Conservation (phyloP, 352 stramenopile species). For the Globisporangium nodosum region DNA sequence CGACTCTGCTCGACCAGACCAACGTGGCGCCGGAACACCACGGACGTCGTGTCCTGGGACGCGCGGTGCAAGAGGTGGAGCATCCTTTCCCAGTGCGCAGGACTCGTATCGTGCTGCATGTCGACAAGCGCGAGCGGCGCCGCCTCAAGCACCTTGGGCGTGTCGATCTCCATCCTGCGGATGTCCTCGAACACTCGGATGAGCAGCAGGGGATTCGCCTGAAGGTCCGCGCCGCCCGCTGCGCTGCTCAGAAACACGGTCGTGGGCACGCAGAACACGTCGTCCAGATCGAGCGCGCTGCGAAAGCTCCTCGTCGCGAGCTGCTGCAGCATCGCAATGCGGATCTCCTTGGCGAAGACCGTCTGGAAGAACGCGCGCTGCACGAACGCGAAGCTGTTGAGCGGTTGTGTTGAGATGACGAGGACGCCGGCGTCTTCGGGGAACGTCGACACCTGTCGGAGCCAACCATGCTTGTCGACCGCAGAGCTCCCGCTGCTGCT, state of each 20-base stretch:
- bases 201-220: slow-evolving; percentile 21
- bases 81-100: slow-evolving; percentile 36
- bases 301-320: slow-evolving; percentile 5
- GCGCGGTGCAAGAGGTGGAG: slow-evolving; percentile 38
- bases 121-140: slow-evolving; percentile 36
- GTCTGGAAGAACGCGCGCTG: slow-evolving; percentile 26
- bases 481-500: neutral
- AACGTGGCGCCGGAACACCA: slow-evolving; percentile 5
- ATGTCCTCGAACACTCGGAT: slow-evolving; percentile 22
- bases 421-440: slow-evolving; percentile 21
- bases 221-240: neutral
- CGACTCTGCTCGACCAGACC: neutral
- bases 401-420: slow-evolving; percentile 15
- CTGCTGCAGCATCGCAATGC: slow-evolving; percentile 16
- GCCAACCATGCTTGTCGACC: slow-evolving; percentile 14
- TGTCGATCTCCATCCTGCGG: slow-evolving; percentile 25
- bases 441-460: slow-evolving; percentile 11
- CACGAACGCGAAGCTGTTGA: slow-evolving; percentile 30
- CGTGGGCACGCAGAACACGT: slow-evolving; percentile 8
- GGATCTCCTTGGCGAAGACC: slow-evolving; percentile 10
- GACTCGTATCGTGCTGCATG: slow-evolving; percentile 16
- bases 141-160: slow-evolving; percentile 30
- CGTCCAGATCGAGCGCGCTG: neutral
- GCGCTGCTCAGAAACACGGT: slow-evolving; percentile 5
- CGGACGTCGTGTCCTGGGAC: slow-evolving; percentile 20